A percentile compares a stretch with the other conserved stretches of the same genome.
These are phyloP conservation scores for Vanilla planifolia DNA, from an alignment of 106 monocot species.

Conservation along the genomic window DNA sequence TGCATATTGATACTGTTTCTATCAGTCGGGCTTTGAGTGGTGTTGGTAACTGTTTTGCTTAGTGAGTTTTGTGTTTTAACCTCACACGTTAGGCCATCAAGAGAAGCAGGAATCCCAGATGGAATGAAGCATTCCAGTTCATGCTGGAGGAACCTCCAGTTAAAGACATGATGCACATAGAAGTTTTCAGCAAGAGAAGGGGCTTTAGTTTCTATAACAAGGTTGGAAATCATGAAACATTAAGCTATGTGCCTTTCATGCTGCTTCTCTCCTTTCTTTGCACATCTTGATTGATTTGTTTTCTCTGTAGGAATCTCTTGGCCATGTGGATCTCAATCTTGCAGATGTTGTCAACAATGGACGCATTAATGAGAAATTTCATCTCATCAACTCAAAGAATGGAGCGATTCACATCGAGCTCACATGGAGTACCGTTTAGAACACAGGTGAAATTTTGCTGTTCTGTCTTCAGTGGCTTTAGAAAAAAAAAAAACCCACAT, in stretches of 20 bases:
- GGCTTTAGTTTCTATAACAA: constrained; percentile 33
- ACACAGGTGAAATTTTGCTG: not conserved
- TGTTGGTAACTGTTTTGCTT: not conserved
- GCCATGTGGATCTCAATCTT: constrained; percentile 63
- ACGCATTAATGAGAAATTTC: constrained; percentile 63
- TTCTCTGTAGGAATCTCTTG: constrained; percentile 53
- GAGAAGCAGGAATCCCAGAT: constrained; percentile 69
- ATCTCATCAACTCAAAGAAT: constrained; percentile 80
- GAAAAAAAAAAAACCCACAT: too few relatives aligned
- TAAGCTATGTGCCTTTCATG: not conserved
- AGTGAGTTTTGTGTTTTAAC: not conserved
- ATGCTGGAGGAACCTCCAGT: constrained; percentile 60
- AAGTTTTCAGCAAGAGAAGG: constrained; percentile 65
- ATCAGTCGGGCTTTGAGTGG: not conserved
- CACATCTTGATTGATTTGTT: not conserved
- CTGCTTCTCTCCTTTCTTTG: not conserved
- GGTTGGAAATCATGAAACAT: constrained; percentile 16
- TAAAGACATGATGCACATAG: constrained; percentile 68
- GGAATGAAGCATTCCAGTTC: constrained; percentile 83
- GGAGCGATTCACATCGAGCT: constrained; percentile 68
- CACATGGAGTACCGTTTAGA: constrained; percentile 67
- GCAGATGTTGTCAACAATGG: constrained; percentile 72
- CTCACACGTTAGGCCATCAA: constrained; percentile 35
- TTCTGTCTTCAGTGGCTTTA: not conserved
- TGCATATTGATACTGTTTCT: not conserved